Conservation (phyloP, 2,329 filamentous ascomycete species). For the Sclerotiophoma versabilis region DNA sequence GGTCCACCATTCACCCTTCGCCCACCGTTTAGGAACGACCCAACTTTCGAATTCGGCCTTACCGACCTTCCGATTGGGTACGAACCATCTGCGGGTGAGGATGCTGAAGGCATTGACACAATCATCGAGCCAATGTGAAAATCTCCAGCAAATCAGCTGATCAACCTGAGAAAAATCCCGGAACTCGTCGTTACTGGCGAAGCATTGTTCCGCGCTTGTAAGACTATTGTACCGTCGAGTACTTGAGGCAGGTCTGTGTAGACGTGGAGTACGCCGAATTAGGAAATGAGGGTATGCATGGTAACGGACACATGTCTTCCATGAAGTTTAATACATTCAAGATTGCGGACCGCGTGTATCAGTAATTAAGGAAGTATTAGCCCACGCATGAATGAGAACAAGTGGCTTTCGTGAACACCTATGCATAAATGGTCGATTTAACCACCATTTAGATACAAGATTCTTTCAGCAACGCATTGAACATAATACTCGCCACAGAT, state of each 20-base stretch:
- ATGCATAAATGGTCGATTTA: no score
- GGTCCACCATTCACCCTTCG: constrained; percentile 59
- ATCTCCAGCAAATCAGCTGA: constrained; percentile 52
- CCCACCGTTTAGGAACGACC: constrained; percentile 1
- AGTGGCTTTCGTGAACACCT: no score
- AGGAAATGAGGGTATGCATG: constrained; percentile 68
- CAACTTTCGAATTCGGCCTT: constrained; percentile 39
- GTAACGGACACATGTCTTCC: constrained; percentile 54
- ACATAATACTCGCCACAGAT: no score
- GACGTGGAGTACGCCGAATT: constrained; percentile 34
- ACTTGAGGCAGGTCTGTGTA: constrained; percentile 55
- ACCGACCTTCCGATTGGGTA: constrained; percentile 45
- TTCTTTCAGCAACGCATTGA: no score
- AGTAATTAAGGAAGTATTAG: constrained; percentile 13
- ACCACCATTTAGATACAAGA: no score
- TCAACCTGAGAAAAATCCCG: constrained; percentile 57
- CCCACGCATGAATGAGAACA: not conserved
- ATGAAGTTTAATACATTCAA: constrained; percentile 44
- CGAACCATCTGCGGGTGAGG: constrained; percentile 37
- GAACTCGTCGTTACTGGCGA: constrained; percentile 61
- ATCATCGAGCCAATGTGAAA: constrained; percentile 30
- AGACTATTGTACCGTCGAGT: constrained; percentile 63
- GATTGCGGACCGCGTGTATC: constrained; percentile 24
- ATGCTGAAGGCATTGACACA: constrained; percentile 31
- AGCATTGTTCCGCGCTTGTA: constrained; percentile 63